Percentiles rank a stretch among this genome's conserved stretches.
phyloP scores from a whole-genome alignment of 169 alveolate genomes.

The Cryptosporidium sp. region DNA sequence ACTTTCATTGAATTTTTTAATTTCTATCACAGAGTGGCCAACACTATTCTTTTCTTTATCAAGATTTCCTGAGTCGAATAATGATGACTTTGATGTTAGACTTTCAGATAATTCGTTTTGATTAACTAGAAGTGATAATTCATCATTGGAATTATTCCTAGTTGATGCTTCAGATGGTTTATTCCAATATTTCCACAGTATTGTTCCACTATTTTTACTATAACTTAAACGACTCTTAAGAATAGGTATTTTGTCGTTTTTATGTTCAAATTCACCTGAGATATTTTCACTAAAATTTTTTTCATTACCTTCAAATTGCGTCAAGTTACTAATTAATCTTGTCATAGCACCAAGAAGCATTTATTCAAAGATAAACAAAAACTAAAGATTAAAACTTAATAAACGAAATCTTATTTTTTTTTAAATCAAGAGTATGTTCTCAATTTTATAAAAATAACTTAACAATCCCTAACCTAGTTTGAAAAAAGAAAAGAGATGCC shows the following conservation, averaged over 20 bases:
- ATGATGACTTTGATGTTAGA: background rate
- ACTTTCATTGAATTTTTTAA: background rate
- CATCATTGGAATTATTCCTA: constrained; percentile 48
- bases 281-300: background rate
- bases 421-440: background rate
- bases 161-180: constrained; percentile 38
- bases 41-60: background rate
- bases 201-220: constrained; percentile 8
- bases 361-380: background rate
- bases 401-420: background rate
- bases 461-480: background rate
- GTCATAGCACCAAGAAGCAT: background rate
- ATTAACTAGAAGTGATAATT: background rate
- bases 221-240: background rate
- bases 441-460: background rate
- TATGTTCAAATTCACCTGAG: background rate
- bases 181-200: constrained; percentile 10
- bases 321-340: background rate
- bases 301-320: constrained; percentile 1
- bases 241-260: background rate
- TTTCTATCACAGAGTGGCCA: background rate
- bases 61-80: background rate
- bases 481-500: background rate
- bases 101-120: background rate
- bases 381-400: constrained; percentile 21